Conservation (phyloP, 495 filamentous ascomycete species). For the Melanomma pulvis-pyrius region DNA sequence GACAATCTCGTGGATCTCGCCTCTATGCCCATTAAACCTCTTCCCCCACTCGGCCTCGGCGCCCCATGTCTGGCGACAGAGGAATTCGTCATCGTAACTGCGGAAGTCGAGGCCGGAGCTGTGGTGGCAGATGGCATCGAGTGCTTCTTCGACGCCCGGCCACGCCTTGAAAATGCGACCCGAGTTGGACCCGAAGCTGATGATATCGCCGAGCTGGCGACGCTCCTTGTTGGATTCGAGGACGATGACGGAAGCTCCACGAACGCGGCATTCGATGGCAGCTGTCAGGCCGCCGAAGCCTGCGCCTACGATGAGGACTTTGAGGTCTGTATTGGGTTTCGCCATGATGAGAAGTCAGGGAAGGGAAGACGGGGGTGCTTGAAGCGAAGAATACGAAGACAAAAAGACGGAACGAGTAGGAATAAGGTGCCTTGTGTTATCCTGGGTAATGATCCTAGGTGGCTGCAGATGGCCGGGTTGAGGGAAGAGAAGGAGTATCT, state of each 20-base stretch:
- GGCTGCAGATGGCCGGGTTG: not conserved
- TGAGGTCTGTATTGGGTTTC: not conserved
- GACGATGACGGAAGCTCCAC: slow-evolving; percentile 14
- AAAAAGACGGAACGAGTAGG: not conserved
- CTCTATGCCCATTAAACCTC: slow-evolving; percentile 63
- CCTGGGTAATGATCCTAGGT: not conserved
- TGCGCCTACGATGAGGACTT: slow-evolving; percentile 31
- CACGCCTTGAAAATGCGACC: slow-evolving; percentile 31
- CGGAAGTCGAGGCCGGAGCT: slow-evolving; percentile 49
- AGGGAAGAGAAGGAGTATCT: not conserved
- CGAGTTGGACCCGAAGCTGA: slow-evolving; percentile 33
- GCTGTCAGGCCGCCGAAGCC: slow-evolving; percentile 33
- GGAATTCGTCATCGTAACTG: slow-evolving; percentile 47
- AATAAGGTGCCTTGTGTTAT: not conserved
- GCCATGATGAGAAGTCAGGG: slow-evolving; percentile 10
- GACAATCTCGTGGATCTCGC: slow-evolving; percentile 64
- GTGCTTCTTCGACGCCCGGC: slow-evolving; percentile 29
- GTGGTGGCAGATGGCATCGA: slow-evolving; percentile 53
- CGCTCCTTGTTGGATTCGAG: slow-evolving; percentile 8
- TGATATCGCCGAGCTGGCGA: slow-evolving; percentile 33
- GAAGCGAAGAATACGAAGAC: not conserved
- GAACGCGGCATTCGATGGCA: slow-evolving; percentile 28
- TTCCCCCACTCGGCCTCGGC: slow-evolving; percentile 47
- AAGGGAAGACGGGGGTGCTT: not conserved
- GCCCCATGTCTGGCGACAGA: slow-evolving; percentile 46